These are phyloP conservation scores for Rhazya stricta DNA, from an alignment of 257 asterid species.

Conservation along the genomic window DNA sequence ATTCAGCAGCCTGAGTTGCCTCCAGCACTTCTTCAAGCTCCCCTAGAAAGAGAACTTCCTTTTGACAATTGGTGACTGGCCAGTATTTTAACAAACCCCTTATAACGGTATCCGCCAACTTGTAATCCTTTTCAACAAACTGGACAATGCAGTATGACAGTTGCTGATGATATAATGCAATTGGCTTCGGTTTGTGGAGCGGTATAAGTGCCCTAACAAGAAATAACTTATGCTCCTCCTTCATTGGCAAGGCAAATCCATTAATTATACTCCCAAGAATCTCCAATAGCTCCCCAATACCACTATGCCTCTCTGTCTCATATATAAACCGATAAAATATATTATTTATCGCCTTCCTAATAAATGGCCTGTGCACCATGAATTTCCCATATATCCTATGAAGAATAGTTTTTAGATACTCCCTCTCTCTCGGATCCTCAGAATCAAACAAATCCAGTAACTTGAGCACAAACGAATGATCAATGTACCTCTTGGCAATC, in stretches of 20 bases:
- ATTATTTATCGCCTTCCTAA: constrained; percentile 74
- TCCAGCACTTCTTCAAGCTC: constrained; percentile 84
- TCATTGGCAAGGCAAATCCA: constrained; percentile 92
- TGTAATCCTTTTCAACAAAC: constrained; percentile 78
- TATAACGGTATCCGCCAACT: constrained; percentile 61
- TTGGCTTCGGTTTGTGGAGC: constrained; percentile 69
- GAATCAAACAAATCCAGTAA: constrained; percentile 75
- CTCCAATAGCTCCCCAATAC: constrained; percentile 85
- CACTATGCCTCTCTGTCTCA: constrained; percentile 71
- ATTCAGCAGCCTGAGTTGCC: constrained; percentile 58
- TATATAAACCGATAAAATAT: constrained; percentile 68
- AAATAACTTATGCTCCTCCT: constrained; percentile 91
- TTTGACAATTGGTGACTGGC: constrained; percentile 70
- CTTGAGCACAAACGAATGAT: constrained; percentile 64
- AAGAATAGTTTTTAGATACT: constrained; percentile 73
- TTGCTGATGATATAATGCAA: constrained; percentile 67
- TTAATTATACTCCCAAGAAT: constrained; percentile 83
- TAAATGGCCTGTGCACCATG: constrained; percentile 89
- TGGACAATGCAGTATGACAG: constrained; percentile 61
- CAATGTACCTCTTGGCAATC: constrained; percentile 65
- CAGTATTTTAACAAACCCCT: constrained; percentile 81
- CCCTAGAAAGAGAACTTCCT: constrained; percentile 77
- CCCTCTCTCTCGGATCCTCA: constrained; percentile 84
- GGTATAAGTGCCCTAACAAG: constrained; percentile 78
- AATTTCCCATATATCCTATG: constrained; percentile 85